These are phyloP conservation scores for Starmerella cellae DNA, from an alignment of 805 yeast genomes.

Conservation along the genomic window DNA sequence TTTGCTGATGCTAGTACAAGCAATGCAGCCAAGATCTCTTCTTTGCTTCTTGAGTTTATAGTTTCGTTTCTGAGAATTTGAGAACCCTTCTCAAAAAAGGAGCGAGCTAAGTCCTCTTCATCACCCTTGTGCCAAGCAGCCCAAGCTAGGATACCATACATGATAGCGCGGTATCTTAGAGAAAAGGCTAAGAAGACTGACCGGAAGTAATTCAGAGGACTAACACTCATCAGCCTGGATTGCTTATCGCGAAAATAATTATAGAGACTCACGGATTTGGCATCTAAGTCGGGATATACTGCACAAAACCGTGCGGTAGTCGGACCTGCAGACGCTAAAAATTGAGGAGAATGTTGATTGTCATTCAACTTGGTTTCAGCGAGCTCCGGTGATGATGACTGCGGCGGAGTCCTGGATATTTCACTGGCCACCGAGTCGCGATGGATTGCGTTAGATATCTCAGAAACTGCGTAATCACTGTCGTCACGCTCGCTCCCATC, in stretches of 20 bases:
- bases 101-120: constrained; percentile 23
- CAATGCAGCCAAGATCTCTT: constrained; percentile 46
- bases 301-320: constrained; percentile 1
- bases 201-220: constrained; percentile 40
- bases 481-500: background rate
- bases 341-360: background rate
- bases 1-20: constrained; percentile 66
- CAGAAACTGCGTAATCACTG: background rate
- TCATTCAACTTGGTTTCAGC: background rate
- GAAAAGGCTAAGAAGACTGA: constrained; percentile 45
- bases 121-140: constrained; percentile 30
- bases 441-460: background rate
- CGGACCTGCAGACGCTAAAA: background rate
- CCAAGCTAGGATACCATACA: constrained; percentile 48
- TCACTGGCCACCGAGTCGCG: background rate
- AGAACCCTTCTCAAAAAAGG: constrained; percentile 21
- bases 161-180: constrained; percentile 34
- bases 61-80: constrained; percentile 14
- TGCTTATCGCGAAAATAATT: constrained; percentile 40
- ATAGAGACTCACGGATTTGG: constrained; percentile 34
- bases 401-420: too few species aligned
- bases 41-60: constrained; percentile 14
- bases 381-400: background rate
- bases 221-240: constrained; percentile 37
- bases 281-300: constrained; percentile 28